Conservation (phyloP, 768 basidiomycete genomes). For the Termitomyces sp. region DNA sequence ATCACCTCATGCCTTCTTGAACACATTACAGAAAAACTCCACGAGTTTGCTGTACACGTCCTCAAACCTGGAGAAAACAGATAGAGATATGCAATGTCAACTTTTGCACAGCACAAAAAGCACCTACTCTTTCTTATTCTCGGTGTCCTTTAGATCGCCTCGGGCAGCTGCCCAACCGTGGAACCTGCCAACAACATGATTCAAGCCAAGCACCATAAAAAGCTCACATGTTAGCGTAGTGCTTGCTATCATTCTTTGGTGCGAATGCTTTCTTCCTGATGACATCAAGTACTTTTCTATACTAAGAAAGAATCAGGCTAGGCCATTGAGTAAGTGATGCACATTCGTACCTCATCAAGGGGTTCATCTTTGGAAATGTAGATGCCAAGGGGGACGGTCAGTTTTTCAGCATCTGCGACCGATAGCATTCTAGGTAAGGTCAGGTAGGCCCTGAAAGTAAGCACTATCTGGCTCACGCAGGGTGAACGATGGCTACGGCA, state of each 20-base stretch:
- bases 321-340: not conserved
- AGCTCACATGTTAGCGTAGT: constrained; percentile 40
- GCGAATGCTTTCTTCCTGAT: constrained; percentile 47
- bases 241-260: constrained; percentile 41
- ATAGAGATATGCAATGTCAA: not conserved
- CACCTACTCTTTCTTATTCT: constrained; percentile 51
- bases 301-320: constrained; percentile 22
- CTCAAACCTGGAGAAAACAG: constrained; percentile 30
- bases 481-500: constrained; percentile 48
- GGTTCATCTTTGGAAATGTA: constrained; percentile 59
- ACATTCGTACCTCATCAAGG: constrained; percentile 37
- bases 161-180: constrained; percentile 66
- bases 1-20: constrained; percentile 10
- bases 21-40: constrained; percentile 39
- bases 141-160: constrained; percentile 46
- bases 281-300: constrained; percentile 42
- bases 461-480: constrained; percentile 41
- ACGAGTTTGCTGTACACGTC: constrained; percentile 50
- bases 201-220: constrained; percentile 1
- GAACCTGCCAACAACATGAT: constrained; percentile 28
- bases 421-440: constrained; percentile 40
- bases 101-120: not conserved
- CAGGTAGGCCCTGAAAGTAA: not conserved
- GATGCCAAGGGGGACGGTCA: constrained; percentile 48
- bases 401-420: constrained; percentile 40